Conservation (phyloP, 192 early-diverging fungal genomes). For the Pilaira anomala region DNA sequence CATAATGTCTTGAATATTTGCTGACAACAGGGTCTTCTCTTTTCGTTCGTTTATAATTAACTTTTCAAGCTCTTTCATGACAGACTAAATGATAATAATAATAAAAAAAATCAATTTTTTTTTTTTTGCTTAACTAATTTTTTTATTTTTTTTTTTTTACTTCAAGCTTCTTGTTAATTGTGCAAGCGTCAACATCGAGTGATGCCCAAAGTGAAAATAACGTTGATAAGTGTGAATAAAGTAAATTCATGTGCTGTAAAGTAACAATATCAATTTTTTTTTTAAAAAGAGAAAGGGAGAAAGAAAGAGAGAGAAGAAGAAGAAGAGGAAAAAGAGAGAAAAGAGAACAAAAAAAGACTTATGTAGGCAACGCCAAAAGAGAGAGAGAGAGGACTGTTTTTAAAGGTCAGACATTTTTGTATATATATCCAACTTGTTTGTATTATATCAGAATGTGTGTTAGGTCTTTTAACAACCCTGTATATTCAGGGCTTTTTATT, state of each 20-base stretch:
- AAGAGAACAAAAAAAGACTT: too few species aligned
- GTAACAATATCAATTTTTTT: too few species aligned
- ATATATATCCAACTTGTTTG: too few species aligned
- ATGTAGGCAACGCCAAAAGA: too few species aligned
- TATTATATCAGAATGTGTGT: too few species aligned
- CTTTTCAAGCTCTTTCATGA: conserved; percentile 42
- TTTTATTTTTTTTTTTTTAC: conserved; percentile 11
- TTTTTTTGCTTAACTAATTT: not conserved
- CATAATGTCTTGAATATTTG: conserved; percentile 51
- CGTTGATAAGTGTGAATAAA: conserved; percentile 7
- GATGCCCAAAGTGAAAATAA: conserved; percentile 15
- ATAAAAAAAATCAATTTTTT: not conserved
- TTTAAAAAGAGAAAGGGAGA: not conserved
- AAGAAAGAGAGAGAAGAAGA: conserved; percentile 9
- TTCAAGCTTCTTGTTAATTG: conserved; percentile 5
- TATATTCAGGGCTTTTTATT: too few species aligned
- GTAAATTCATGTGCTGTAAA: conserved; percentile 17
- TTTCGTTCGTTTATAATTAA: conserved; percentile 33
- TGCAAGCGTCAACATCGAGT: conserved; percentile 9
- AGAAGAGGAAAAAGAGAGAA: too few species aligned
- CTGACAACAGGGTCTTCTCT: conserved; percentile 38
- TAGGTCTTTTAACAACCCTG: too few species aligned
- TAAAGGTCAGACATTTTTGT: too few species aligned
- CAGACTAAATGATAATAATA: too few species aligned
- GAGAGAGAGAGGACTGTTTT: too few species aligned